Conservation (phyloP, 2,329 filamentous ascomycete genomes). For the Cryphonectria nitschkei region DNA sequence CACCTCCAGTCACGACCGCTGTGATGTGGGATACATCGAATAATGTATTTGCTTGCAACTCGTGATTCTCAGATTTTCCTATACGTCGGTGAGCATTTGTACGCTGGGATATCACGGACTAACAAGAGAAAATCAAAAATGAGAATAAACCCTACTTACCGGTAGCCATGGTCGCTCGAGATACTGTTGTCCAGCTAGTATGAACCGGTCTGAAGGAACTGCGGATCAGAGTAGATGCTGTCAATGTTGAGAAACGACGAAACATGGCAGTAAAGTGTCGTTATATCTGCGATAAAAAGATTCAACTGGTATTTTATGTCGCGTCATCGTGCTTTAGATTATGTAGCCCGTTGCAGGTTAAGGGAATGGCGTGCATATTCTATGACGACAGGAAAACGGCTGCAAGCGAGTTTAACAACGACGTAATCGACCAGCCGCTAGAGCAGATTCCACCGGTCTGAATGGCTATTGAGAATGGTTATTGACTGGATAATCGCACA, state of each 20-base stretch:
- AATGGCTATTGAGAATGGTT: neutral
- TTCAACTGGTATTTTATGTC: too few species aligned
- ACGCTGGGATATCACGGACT: neutral
- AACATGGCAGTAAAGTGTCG: constrained; percentile 6
- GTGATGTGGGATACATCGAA: constrained; percentile 27
- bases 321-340: neutral
- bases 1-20: constrained; percentile 24
- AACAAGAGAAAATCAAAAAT: too few species aligned
- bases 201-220: constrained; percentile 1
- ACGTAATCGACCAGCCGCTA: constrained; percentile 5
- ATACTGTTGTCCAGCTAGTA: constrained; percentile 3
- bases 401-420: neutral
- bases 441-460: neutral
- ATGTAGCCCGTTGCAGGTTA: neutral
- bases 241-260: neutral
- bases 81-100: too few species aligned
- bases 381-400: constrained; percentile 3
- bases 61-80: constrained; percentile 21
- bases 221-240: constrained; percentile 5
- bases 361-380: neutral
- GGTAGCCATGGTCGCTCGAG: constrained; percentile 22
- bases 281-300: too few species aligned
- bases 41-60: constrained; percentile 17
- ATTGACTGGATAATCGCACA: neutral
- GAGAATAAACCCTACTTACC: neutral